These are phyloP conservation scores for Trapa incisa DNA, from an alignment of 345 rosid genomes.

Conservation along the genomic window DNA sequence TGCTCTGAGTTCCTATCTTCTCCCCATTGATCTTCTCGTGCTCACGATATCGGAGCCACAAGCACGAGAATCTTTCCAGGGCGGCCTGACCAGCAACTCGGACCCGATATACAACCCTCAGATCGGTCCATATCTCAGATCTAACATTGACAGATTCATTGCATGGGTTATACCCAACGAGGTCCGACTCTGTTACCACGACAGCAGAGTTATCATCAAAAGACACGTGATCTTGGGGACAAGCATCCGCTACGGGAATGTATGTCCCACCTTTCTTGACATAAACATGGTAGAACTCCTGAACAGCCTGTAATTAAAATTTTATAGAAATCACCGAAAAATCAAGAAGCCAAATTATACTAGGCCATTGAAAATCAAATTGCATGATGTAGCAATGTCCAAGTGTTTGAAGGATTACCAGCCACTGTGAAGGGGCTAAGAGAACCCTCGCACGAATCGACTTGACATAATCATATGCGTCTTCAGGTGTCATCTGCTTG, in stretches of 20 bases:
- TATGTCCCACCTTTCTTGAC: constrained; percentile 21
- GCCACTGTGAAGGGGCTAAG: constrained; percentile 78
- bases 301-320: constrained; percentile 55
- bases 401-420: constrained; percentile 29
- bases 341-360: neutral
- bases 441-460: constrained; percentile 83
- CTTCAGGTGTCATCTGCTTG: constrained; percentile 75
- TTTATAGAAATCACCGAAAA: neutral
- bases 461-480: constrained; percentile 65
- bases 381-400: neutral
- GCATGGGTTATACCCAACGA: constrained; percentile 51
- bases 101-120: constrained; percentile 52
- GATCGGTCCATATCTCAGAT: constrained; percentile 48
- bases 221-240: constrained; percentile 29
- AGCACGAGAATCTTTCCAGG: constrained; percentile 55
- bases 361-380: neutral
- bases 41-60: constrained; percentile 49
- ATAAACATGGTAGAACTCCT: constrained; percentile 37
- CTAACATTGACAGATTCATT: constrained; percentile 17
- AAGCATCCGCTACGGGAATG: constrained; percentile 14
- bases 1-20: constrained; percentile 24
- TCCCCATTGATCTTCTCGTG: constrained; percentile 37
- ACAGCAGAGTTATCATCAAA: constrained; percentile 81
- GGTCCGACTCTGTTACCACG: constrained; percentile 65
- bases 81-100: constrained; percentile 58